Base-by-base conservation (phyloP, 108 stramenopile genomes). In the Pinguiococcus pyrenoidosus region DNA sequence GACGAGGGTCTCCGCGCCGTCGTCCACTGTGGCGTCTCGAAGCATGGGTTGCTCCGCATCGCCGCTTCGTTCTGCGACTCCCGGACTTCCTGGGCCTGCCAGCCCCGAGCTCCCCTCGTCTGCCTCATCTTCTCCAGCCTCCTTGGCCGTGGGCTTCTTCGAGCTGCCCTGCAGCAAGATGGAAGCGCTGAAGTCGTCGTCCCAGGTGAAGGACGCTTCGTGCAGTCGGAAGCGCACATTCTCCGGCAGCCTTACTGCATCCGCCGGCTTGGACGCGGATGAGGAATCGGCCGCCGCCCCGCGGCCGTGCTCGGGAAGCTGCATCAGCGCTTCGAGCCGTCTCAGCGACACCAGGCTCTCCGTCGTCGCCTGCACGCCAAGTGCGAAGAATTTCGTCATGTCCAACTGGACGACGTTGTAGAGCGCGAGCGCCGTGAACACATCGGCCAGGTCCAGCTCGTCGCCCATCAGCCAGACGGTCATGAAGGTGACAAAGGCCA, bases 351-450 rank as follows among this genome's bases (percentile, higher is more conserved):
- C 58, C 43, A 42, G 48, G 43, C 44, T 50, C 30, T 66, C 56
- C 23, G 42, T 44, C 32, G 6, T 4, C 16, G 32, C 68, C 80
- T 88, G 83, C 21, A 85, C 76, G 3, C 68, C 83, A 24, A 84
- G 46, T 3, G 83, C 76, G 21, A 88, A 45, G 54, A 84, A 82
- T 54, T 88, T 88, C 8, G 81, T 83, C 49, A 92, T 59, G 40
- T 75, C 75, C 32, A 92, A 56, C 54, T 87, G 87, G 13, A 85
- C 43, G 12, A 87, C 71, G 62, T 85, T 87, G 22, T 85, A 54
- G 32, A 92, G 52, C 1, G 78, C 71, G 27, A 82, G 60, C 8
- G 66, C 64, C 1, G 78, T 81, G 45, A 82, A 87, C 2, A 87
- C 78, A 44, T 17, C 14, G 38, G 14, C 14, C 13, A 17, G 14